Conservation (phyloP, 2,329 filamentous ascomycete species). For the Epichloe brachyelytri region DNA sequence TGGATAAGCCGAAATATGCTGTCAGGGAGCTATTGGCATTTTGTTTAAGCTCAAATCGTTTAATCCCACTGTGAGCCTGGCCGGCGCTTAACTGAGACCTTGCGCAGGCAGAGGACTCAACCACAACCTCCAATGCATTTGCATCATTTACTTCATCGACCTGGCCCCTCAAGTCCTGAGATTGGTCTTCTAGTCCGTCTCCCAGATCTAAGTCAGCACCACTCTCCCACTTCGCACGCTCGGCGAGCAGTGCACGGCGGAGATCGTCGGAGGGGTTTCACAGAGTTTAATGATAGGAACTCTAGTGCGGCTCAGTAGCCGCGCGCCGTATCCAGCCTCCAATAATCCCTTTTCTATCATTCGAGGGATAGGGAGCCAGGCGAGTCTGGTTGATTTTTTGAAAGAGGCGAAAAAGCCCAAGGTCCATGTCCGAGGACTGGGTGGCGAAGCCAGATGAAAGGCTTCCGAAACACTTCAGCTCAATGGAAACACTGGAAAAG, state of each 20-base stretch:
- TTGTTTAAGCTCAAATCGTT: constrained; percentile 27
- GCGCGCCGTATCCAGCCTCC: constrained; percentile 58
- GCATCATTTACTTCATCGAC: constrained; percentile 8
- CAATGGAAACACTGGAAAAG: constrained; percentile 44
- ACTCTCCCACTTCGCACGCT: constrained; percentile 60
- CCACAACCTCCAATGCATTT: not conserved
- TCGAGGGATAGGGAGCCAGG: constrained; percentile 54
- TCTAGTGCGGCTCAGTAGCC: constrained; percentile 63
- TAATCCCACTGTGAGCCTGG: constrained; percentile 7
- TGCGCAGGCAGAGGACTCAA: constrained; percentile 4
- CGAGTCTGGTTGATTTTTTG: constrained; percentile 38
- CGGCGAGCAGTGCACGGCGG: constrained; percentile 45
- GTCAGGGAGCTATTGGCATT: constrained; percentile 26
- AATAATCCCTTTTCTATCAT: constrained; percentile 65
- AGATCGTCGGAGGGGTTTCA: constrained; percentile 52
- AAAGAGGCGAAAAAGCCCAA: constrained; percentile 56
- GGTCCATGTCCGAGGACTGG: constrained; percentile 81
- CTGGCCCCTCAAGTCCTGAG: constrained; percentile 7
- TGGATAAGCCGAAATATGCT: constrained; percentile 35
- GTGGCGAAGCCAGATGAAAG: constrained; percentile 76
- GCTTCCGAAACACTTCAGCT: constrained; percentile 69
- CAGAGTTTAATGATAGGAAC: constrained; percentile 86
- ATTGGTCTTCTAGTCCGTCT: constrained; percentile 24
- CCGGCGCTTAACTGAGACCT: constrained; percentile 1
- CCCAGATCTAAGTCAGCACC: constrained; percentile 27